Base-by-base conservation (phyloP, 257 asterid genomes). In the Solanum etuberosum region DNA sequence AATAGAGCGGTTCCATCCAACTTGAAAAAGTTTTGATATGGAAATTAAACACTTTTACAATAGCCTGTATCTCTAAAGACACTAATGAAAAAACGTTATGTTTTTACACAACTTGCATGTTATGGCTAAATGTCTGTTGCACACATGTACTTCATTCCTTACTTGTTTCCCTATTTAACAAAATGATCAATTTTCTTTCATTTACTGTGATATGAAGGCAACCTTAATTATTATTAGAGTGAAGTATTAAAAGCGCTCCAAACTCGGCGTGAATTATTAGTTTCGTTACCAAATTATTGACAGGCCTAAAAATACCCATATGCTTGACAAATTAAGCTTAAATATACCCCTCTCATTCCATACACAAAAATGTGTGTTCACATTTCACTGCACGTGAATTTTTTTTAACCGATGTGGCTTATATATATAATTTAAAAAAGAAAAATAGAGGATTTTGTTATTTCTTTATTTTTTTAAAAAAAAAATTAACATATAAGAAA, bases 221-320 rank as follows among this genome's bases (percentile, higher is more conserved):
- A 51, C 1, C 0, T 51, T 1, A 51, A 51, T 0, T 51, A 51
- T 51, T 16, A 16, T 48, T 48, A 16, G 59, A 48, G 18, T 4
- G 59, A 46, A 48, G 3, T 48, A 48, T 48, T 48, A 48, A 5
- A 9, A 48, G 5, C 7, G 13, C 20, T 2, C 2, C 8, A 46
- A 43, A 48, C 0, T 48, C 0, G 0, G 1, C 0, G 16, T 0
- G 2, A 12, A 1, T 43, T 43, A 46, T 14, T 46, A 1, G 0
- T 46, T 46, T 0, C 0, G n/a, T 4, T 46, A 0, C 0, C 1
- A 0, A 46, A 48, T 0, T 48, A 15, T 48, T 48, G 7, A 5
- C 21, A 48, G 0, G 0, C 6, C 1, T 46, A 46, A 5, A 46
- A 12, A 43, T 1, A 4, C 0, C 2, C 0, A 0, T 43, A 13